A percentile compares a stretch with the other conserved stretches of the same genome.
Evolutionary conservation across 805 yeast species (phyloP).

Genomic region (Hanseniaspora lindneri): DNA sequence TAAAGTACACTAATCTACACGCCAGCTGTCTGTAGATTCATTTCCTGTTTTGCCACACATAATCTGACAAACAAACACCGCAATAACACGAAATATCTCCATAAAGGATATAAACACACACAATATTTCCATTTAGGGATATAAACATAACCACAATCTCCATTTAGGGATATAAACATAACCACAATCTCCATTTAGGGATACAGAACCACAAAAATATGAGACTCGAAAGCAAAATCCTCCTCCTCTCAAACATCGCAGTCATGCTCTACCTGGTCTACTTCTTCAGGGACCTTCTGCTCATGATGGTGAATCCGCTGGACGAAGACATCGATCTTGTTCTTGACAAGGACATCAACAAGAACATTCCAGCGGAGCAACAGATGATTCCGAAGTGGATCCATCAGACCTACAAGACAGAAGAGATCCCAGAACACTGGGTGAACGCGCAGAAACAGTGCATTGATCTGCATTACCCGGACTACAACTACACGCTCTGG

Average conservation of each 20-base stretch:
- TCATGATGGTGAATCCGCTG: conserved; percentile 58
- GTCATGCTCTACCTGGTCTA: conserved; percentile 45
- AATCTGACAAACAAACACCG: too few relatives aligned
- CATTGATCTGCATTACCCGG: conserved; percentile 61
- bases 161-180: too few relatives aligned
- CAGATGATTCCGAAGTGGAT: conserved; percentile 75
- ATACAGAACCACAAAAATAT: too few relatives aligned
- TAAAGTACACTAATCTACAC: too few relatives aligned
- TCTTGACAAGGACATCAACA: conserved; percentile 10
- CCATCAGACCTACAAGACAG: conserved; percentile 83
- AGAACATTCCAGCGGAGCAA: conserved; percentile 31
- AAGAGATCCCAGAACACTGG: conserved; percentile 73
- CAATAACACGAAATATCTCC: too few relatives aligned
- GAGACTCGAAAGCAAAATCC: conserved; percentile 55
- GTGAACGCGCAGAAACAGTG: conserved; percentile 63
- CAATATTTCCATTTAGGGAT: too few relatives aligned
- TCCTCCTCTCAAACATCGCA: conserved; percentile 48
- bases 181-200: too few relatives aligned
- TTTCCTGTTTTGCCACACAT: too few relatives aligned
- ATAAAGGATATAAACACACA: too few relatives aligned
- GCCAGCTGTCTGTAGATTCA: too few relatives aligned
- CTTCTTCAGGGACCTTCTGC: conserved; percentile 57
- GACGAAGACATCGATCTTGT: conserved; percentile 36
- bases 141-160: too few relatives aligned
- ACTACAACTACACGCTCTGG: conserved; percentile 80